Conservation (phyloP, 1,284 basidiomycete species). For the Ceratobasidium sp. region DNA sequence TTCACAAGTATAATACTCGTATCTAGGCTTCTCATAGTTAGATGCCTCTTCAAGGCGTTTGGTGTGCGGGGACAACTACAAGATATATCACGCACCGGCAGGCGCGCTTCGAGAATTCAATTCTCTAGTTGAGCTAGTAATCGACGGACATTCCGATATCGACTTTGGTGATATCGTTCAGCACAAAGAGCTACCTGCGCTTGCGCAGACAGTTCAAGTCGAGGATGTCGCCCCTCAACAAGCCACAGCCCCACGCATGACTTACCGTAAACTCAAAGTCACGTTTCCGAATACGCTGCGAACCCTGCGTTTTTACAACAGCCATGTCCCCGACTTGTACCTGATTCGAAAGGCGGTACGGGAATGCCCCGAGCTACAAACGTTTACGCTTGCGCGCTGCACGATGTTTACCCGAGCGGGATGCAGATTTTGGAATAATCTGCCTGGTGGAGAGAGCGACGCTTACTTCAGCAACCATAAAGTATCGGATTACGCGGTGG, state of each 20-base stretch:
- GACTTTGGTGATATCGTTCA: not conserved
- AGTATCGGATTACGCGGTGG: slow-evolving; percentile 16
- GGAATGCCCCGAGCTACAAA: slow-evolving; percentile 11
- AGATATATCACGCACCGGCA: not conserved
- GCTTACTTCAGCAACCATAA: slow-evolving; percentile 33
- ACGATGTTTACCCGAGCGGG: slow-evolving; percentile 5
- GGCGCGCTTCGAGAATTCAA: not conserved
- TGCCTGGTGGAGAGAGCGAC: slow-evolving; percentile 23
- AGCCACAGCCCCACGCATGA: slow-evolving; percentile 7
- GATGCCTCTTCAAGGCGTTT: slow-evolving; percentile 16
- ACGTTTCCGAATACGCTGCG: slow-evolving; percentile 15
- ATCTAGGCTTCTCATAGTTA: too few species aligned
- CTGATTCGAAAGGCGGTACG: slow-evolving; percentile 14
- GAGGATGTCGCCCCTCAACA: not conserved
- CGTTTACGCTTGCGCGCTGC: slow-evolving; percentile 27
- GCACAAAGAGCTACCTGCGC: not conserved
- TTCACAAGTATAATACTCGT: too few species aligned
- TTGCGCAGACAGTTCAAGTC: not conserved
- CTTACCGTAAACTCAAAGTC: slow-evolving; percentile 23
- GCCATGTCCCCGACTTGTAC: slow-evolving; percentile 35
- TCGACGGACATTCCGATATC: slow-evolving; percentile 36
- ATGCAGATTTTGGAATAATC: slow-evolving; percentile 25
- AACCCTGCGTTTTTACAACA: slow-evolving; percentile 7
- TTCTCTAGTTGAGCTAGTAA: slow-evolving; percentile 1
- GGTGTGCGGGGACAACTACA: not conserved